These are phyloP conservation scores for Trichomonas vaginalis DNA, from an alignment of 208 protist species.

Conservation along the genomic window DNA sequence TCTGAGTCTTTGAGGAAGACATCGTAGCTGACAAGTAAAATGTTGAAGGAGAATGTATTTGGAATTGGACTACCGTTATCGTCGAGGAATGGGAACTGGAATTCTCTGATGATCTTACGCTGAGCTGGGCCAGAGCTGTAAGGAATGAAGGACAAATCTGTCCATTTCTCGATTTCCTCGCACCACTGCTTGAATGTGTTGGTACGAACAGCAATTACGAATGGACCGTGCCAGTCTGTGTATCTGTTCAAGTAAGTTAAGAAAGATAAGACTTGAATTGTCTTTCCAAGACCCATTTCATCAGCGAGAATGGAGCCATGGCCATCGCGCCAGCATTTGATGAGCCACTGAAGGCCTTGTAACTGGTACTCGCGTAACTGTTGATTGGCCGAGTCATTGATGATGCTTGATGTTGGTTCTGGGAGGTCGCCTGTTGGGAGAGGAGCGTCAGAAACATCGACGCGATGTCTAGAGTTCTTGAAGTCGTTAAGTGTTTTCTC, in stretches of 20 bases:
- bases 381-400: no score
- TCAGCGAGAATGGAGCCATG: constrained; percentile 89
- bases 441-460: neutral
- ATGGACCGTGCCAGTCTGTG: constrained; percentile 5
- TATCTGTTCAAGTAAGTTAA: neutral
- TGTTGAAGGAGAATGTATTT: neutral
- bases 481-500: neutral
- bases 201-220: neutral
- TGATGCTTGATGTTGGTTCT: neutral
- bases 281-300: constrained; percentile 64
- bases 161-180: constrained; percentile 21
- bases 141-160: neutral
- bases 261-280: constrained; percentile 14
- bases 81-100: neutral
- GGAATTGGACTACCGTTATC: neutral
- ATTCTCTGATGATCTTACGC: neutral
- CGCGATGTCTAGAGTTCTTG: no score
- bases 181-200: constrained; percentile 6
- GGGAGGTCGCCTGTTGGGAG: neutral
- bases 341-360: constrained; percentile 71
- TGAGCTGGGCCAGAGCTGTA: neutral
- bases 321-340: constrained; percentile 66
- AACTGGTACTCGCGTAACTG: neutral
- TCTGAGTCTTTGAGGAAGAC: neutral
- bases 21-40: neutral